A percentile compares a stretch with the other conserved stretches of the same genome.
Evolutionary conservation across 805 yeast species (phyloP).

Genomic region (Phaffomyces opuntiae): DNA sequence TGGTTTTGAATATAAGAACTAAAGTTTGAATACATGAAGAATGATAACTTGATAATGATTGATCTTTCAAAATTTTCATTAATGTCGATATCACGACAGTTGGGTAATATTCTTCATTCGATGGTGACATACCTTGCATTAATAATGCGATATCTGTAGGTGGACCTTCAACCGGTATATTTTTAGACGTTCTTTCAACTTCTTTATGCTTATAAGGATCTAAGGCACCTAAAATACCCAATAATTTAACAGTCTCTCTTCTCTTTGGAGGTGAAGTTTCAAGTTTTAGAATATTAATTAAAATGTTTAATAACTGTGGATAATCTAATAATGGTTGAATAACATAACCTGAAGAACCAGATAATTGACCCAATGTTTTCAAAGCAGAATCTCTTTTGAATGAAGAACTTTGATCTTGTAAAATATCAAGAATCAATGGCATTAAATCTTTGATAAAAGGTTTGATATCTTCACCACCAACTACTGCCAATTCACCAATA

Average conservation of each 20-base stretch:
- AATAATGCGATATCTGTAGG: constrained; percentile 84
- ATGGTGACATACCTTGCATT: constrained; percentile 92
- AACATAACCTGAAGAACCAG: constrained; percentile 90
- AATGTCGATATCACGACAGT: constrained; percentile 87
- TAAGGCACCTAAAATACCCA: constrained; percentile 93
- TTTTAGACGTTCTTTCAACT: constrained; percentile 65
- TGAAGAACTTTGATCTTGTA: constrained; percentile 89
- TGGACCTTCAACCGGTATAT: constrained; percentile 61
- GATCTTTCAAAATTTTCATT: constrained; percentile 77
- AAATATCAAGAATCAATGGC: constrained; percentile 82
- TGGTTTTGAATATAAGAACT: constrained; percentile 80
- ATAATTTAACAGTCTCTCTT: constrained; percentile 79
- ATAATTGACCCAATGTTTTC: constrained; percentile 78
- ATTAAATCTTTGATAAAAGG: constrained; percentile 68
- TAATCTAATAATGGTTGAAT: constrained; percentile 88
- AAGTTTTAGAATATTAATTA: constrained; percentile 74
- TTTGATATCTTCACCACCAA: constrained; percentile 79
- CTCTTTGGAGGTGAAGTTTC: constrained; percentile 70
- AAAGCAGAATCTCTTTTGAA: constrained; percentile 86
- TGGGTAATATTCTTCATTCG: constrained; percentile 88
- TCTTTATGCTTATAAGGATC: constrained; percentile 96
- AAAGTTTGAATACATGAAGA: constrained; percentile 92
- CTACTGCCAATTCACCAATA: constrained; percentile 81
- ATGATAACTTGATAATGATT: constrained; percentile 79
- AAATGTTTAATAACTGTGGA: constrained; percentile 78